These are phyloP conservation scores for Ophiostoma pallidulum DNA, from an alignment of 2,329 filamentous ascomycete genomes.

Conservation along the genomic window DNA sequence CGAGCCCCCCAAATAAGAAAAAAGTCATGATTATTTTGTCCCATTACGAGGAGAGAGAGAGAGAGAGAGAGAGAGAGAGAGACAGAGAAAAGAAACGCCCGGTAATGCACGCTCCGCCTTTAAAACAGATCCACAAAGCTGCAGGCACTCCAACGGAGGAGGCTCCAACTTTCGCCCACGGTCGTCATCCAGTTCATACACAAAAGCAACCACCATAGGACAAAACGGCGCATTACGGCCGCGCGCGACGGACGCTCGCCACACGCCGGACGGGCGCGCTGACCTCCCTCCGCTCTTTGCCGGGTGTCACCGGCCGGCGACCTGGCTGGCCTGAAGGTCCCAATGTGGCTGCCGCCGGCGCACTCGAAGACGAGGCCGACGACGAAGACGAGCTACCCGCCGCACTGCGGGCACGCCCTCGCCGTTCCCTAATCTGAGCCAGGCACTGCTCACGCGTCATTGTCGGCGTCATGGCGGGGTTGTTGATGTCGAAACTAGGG, in stretches of 20 bases:
- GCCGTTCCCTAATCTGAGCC: conserved; percentile 62
- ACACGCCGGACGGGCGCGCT: conserved; percentile 15
- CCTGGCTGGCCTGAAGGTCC: neutral
- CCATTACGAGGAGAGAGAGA: no score
- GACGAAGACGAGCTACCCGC: conserved; percentile 9
- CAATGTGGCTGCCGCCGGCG: neutral
- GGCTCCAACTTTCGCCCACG: no score
- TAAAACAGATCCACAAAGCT: neutral
- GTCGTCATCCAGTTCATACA: no score
- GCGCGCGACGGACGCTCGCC: conserved; percentile 11
- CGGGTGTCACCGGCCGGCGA: conserved; percentile 14
- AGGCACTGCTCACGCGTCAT: conserved; percentile 67
- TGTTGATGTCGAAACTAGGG: conserved; percentile 42
- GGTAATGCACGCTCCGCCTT: neutral
- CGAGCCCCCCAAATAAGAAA: no score
- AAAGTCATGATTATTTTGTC: neutral
- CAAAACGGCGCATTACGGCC: neutral
- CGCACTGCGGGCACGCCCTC: conserved; percentile 61
- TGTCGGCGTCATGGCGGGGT: conserved; percentile 53
- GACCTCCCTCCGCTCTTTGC: conserved; percentile 14
- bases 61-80: no score
- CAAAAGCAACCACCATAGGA: no score
- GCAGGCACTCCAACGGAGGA: no score
- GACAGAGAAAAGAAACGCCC: neutral
- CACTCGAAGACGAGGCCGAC: neutral